Conservation (phyloP, 2,329 filamentous ascomycete genomes). For the Hypoxylon sp. region DNA sequence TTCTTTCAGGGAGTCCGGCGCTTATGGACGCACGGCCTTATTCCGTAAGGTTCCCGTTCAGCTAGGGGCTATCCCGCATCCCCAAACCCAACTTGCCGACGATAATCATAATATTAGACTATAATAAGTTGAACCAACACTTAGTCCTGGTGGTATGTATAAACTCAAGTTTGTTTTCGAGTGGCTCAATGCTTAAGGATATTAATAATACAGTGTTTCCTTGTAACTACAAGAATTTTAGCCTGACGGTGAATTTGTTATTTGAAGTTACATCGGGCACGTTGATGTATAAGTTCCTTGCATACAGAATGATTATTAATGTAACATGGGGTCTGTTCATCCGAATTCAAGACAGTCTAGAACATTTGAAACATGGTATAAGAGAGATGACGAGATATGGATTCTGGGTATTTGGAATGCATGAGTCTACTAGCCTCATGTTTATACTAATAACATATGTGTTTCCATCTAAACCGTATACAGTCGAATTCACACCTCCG, state of each 20-base stretch:
- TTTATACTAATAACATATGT: neutral
- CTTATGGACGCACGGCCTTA: slow-evolving; percentile 9
- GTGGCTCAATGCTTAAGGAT: too few species aligned
- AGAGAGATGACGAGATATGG: neutral
- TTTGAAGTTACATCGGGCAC: neutral
- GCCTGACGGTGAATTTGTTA: neutral
- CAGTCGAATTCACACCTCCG: too few species aligned
- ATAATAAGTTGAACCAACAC: neutral
- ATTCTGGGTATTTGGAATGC: neutral
- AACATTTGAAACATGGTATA: neutral
- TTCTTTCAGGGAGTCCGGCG: slow-evolving; percentile 5
- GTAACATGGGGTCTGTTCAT: neutral
- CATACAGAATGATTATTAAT: neutral
- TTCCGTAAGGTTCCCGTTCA: neutral
- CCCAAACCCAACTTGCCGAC: neutral
- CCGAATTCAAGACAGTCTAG: neutral
- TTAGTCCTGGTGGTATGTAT: neutral
- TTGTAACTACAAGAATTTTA: neutral
- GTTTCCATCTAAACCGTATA: too few species aligned
- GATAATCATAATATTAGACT: neutral
- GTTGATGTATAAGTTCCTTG: neutral
- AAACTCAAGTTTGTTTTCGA: neutral
- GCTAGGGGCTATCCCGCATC: neutral
- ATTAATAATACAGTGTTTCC: too few species aligned
- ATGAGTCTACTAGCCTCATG: neutral